Base-by-base conservation (phyloP, 306 rosid species). In the Sicyos edulis region DNA sequence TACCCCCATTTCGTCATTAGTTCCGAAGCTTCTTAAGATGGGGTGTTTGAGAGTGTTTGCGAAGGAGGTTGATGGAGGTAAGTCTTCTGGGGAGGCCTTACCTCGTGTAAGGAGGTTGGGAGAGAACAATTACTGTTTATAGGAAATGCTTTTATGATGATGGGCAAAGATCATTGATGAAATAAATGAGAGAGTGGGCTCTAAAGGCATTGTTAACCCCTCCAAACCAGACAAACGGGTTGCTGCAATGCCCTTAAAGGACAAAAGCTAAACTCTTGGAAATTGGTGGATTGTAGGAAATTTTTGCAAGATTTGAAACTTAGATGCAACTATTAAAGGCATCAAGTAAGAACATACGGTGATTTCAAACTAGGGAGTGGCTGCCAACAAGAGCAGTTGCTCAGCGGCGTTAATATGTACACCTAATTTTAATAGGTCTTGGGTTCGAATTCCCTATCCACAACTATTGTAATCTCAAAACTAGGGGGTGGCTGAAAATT, bases 251-350 rank as follows among this genome's bases (percentile, higher is more conserved):
- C 45, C 47, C 20, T 29, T 29, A 0, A 7, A n/a, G 19, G 29
- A 32, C 66, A 29, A 17, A 60, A 60, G 66, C 64, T 26, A 29
- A 59, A 34, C 50, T 62, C 47, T 15, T 62, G 50, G n/a, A 34
- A 16, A 10, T 29, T 62, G 8, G 22, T 21, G 7, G 34, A 32
- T 62, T 3, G 7, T 16, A 8, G 68, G 22, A 16, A 61, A 34
- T 34, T 34, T 61, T 10, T 47, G 68, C 16, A 22, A 61, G 17
- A 61, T 32, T 32, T 32, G 37, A 32, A 32, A 32, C 37, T 32
- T 32, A 32, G 37, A 32, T 32, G 37, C 37, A 32, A 32, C 37
- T 32, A 26, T 61, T 61, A 17, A 56, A 32, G 45, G 47, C 4
- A 29, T 29, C 67, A 8, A 15, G 67, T 7, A 32, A 32, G 49